A percentile compares a stretch with the other conserved stretches of the same genome.
Conservation (phyloP, 108 stramenopile species). For the Chaetoceros tenuissimus region DNA sequence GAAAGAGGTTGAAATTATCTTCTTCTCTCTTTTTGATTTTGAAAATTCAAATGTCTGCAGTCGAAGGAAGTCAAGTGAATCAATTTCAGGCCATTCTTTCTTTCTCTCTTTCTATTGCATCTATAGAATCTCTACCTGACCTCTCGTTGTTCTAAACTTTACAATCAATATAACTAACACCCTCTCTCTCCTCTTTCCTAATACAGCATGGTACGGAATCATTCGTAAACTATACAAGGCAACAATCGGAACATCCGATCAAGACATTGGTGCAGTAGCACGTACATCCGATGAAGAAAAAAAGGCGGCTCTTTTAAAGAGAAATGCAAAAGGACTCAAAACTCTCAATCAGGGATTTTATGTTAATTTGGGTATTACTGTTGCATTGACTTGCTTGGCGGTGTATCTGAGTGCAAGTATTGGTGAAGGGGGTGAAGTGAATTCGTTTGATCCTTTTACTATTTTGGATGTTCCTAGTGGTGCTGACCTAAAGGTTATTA, state of each 20-base stretch:
- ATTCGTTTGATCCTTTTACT: constrained; percentile 88
- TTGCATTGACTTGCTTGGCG: constrained; percentile 54
- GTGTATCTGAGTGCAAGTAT: constrained; percentile 57
- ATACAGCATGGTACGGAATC: constrained; percentile 77
- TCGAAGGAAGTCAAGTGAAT: too few species aligned
- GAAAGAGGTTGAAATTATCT: not conserved
- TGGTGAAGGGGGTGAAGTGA: constrained; percentile 72
- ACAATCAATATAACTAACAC: not conserved
- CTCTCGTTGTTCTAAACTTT: too few species aligned
- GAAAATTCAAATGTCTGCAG: too few species aligned
- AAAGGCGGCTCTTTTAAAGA: constrained; percentile 77
- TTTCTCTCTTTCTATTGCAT: constrained; percentile 4
- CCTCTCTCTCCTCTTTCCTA: constrained; percentile 1
- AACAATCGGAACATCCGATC: constrained; percentile 53
- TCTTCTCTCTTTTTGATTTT: constrained; percentile 1
- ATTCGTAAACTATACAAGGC: constrained; percentile 41
- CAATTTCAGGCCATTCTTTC: too few species aligned
- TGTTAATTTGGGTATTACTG: constrained; percentile 56
- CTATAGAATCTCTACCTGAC: too few species aligned
- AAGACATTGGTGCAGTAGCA: constrained; percentile 70
- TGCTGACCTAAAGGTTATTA: constrained; percentile 75
- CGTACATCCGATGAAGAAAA: constrained; percentile 77
- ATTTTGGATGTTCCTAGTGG: constrained; percentile 79
- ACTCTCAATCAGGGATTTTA: constrained; percentile 50
- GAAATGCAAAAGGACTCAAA: constrained; percentile 52